Evolutionary conservation across 345 rosid species (phyloP), one percentile per base, ranked within the genome.

Genomic region (Acer saccharum): DNA sequence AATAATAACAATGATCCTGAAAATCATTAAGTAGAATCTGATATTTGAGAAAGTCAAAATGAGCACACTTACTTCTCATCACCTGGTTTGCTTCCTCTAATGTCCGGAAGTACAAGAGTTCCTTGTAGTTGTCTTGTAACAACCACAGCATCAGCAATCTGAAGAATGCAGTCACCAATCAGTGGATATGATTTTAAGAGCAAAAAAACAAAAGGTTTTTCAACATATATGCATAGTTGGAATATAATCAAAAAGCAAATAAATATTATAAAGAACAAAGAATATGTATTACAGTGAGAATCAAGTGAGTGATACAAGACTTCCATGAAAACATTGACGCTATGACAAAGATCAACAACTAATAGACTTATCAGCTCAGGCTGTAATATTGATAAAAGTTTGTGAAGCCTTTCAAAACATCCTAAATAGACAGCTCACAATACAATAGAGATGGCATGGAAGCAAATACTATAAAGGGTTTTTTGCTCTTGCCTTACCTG

Each of bases 51-150:
- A 10, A 60, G 12, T 44, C 44, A 72, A 41, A 27, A 77, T 62
- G 68, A 79, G 64, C 27, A 57, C 88, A 57, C 88, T 68, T 72
- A 90, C 98, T 91, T 89, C 83, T 86, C 90, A 79, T 94, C 96
- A 32, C 98, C 98, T 65, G 96, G 94, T 80, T 84, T 88, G 91
- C 82, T 90, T 86, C 99, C 99, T 89, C 99, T 89, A 72, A 97
- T 91, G 83, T 94, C 96, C 18, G 99, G 99, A 70, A 96, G 81
- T 23, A 94, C 98, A 74, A 97, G 87, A 20, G 92, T 91, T 83
- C 97, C 97, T 67, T 89, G 89, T 70, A 94, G 82, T 84, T 87
- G 83, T 82, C 87, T 87, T 79, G 99, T 90, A 52, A 97, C 97
- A 58, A 90, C 92, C 65, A 90, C 94, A 23, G 98, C 99, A 89